A percentile compares a stretch with the other conserved stretches of the same genome.
These are phyloP conservation scores for Austroboletus eburneus DNA, from an alignment of 768 basidiomycete genomes.

Conservation along the genomic window DNA sequence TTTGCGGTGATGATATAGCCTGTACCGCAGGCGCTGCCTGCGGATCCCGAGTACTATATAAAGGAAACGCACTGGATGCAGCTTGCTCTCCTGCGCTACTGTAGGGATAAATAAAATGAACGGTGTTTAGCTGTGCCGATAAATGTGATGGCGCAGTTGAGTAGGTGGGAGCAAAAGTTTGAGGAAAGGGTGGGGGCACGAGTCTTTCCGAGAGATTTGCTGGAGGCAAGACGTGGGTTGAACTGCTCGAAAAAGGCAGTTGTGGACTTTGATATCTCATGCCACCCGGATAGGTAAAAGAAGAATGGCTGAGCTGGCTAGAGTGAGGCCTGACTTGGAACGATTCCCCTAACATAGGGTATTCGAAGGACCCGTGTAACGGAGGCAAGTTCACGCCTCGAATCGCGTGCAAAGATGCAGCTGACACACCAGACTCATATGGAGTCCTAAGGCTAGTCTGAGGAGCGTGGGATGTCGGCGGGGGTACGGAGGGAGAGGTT, in stretches of 20 bases:
- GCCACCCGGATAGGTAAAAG: slow-evolving; percentile 9
- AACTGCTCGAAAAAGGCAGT: slow-evolving; percentile 8
- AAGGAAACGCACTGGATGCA: slow-evolving; percentile 5
- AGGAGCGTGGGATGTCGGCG: slow-evolving; percentile 14
- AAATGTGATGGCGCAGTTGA: slow-evolving; percentile 17
- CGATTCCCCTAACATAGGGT: slow-evolving; percentile 21
- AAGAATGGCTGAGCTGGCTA: slow-evolving; percentile 40
- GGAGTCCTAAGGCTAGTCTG: slow-evolving; percentile 26
- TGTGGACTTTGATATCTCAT: slow-evolving; percentile 15
- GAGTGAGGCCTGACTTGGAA: slow-evolving; percentile 47
- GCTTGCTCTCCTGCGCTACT: slow-evolving; percentile 7
- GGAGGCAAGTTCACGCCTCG: slow-evolving; percentile 5
- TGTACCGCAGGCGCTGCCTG: slow-evolving; percentile 11
- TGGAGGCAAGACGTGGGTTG: slow-evolving; percentile 3
- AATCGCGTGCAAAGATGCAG: slow-evolving; percentile 5
- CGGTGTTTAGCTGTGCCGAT: slow-evolving; percentile 6
- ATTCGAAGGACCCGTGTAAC: slow-evolving; percentile 6
- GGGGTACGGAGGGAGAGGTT: slow-evolving; percentile 28
- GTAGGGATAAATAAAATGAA: slow-evolving; percentile 15
- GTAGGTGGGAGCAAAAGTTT: slow-evolving; percentile 15
- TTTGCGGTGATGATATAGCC: slow-evolving; percentile 4
- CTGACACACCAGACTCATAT: slow-evolving; percentile 32
- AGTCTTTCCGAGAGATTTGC: slow-evolving; percentile 5
- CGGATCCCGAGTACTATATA: slow-evolving; percentile 12
- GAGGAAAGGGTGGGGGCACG: slow-evolving; percentile 12